These are phyloP conservation scores for Solioccasus polychromus DNA, from an alignment of 768 basidiomycete genomes.

Conservation along the genomic window DNA sequence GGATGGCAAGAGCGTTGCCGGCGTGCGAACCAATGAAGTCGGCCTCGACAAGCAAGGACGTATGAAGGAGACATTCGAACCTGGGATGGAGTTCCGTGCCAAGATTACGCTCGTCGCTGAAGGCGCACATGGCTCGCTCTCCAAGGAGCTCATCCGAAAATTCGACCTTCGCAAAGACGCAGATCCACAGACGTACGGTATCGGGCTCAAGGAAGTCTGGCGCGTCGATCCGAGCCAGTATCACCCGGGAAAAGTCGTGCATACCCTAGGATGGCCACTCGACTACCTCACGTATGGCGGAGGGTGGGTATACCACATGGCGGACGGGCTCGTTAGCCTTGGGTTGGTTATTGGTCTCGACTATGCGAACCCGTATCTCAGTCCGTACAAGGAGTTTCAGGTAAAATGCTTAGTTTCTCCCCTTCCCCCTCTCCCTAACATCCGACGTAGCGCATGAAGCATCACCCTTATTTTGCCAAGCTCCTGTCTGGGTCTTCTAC, in stretches of 20 bases:
- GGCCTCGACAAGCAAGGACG: conserved; percentile 76
- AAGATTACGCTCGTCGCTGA: conserved; percentile 92
- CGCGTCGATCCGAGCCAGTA: conserved; percentile 65
- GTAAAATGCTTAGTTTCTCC: conserved; percentile 48
- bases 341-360: conserved; percentile 94
- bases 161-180: conserved; percentile 65
- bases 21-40: conserved; percentile 91
- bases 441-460: conserved; percentile 75
- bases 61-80: conserved; percentile 87
- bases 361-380: conserved; percentile 90
- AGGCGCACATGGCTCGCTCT: conserved; percentile 90
- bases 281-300: conserved; percentile 78
- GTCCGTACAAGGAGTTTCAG: conserved; percentile 92
- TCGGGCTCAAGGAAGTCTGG: conserved; percentile 98
- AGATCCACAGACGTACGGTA: conserved; percentile 92
- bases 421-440: conserved; percentile 7
- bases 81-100: conserved; percentile 93
- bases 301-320: conserved; percentile 96
- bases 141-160: conserved; percentile 71
- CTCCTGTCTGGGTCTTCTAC: conserved; percentile 70
- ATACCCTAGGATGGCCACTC: conserved; percentile 94
- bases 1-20: conserved; percentile 41
- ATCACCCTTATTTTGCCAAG: conserved; percentile 87
- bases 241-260: conserved; percentile 74
- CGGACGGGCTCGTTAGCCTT: conserved; percentile 81